A percentile compares a stretch with the other conserved stretches of the same genome.
phyloP scores from a whole-genome alignment of 1,139 yeast genomes.

The Sugiyamaella novakii region DNA sequence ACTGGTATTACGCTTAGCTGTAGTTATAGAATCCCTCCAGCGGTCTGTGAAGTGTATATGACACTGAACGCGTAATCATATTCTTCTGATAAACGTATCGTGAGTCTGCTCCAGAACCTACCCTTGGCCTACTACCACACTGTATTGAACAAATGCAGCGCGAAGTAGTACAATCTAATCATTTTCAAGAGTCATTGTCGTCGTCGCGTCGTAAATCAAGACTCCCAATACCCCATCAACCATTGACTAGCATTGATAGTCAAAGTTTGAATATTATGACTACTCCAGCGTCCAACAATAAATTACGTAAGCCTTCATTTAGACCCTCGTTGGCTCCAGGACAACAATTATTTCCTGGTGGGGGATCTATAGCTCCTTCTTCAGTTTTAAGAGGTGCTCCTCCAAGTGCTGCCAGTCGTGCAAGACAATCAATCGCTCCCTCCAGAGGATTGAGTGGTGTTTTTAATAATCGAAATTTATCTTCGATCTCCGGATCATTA shows the following conservation, averaged over 20 bases:
- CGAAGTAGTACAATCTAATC: neutral
- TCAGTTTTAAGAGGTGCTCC: constrained; percentile 17
- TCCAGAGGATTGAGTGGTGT: constrained; percentile 26
- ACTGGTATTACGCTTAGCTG: no score
- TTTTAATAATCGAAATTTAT: constrained; percentile 18
- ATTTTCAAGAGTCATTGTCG: constrained; percentile 8
- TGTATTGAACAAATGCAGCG: constrained; percentile 15
- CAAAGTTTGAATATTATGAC: constrained; percentile 19
- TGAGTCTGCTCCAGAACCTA: no score
- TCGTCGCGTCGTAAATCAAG: constrained; percentile 12
- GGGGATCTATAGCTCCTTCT: constrained; percentile 12
- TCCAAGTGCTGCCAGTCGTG: constrained; percentile 16
- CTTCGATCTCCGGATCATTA: neutral
- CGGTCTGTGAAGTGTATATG: no score
- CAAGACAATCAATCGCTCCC: constrained; percentile 26
- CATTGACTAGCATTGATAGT: constrained; percentile 15
- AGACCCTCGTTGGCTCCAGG: constrained; percentile 30
- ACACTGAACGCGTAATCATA: no score
- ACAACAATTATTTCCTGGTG: constrained; percentile 9
- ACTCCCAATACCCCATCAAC: constrained; percentile 9
- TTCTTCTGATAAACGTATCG: neutral
- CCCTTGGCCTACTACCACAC: no score
- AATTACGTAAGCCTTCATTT: constrained; percentile 28
- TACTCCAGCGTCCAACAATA: constrained; percentile 25
- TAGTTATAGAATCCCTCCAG: no score